A percentile compares a stretch with the other conserved stretches of the same genome.
These are phyloP conservation scores for Cordyceps pruinosa DNA, from an alignment of 2,329 filamentous ascomycete genomes.

Conservation along the genomic window DNA sequence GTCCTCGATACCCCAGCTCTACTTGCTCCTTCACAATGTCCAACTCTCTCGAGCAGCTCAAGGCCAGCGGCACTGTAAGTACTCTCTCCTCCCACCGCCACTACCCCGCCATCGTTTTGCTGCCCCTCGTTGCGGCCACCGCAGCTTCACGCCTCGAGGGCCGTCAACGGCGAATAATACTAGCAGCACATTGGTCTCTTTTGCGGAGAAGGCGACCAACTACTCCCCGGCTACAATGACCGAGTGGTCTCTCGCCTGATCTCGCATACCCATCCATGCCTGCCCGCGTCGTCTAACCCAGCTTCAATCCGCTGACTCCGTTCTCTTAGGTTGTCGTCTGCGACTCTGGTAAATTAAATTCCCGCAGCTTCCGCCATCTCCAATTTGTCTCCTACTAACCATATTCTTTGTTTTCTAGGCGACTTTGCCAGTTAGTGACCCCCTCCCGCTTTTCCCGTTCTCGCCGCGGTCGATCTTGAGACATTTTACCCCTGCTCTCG, in stretches of 20 bases:
- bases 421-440: constrained; percentile 67
- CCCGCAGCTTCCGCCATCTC: constrained; percentile 21
- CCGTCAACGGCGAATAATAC: not conserved
- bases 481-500: not conserved
- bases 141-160: not conserved
- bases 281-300: not conserved
- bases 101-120: constrained; percentile 20
- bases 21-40: constrained; percentile 51
- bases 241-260: too few relatives aligned
- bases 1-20: constrained; percentile 1
- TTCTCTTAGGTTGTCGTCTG: constrained; percentile 74
- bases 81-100: not conserved
- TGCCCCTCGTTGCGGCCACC: constrained; percentile 11
- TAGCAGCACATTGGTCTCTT: too few relatives aligned
- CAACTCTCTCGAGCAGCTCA: constrained; percentile 84
- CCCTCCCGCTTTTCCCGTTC: constrained; percentile 8
- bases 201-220: too few relatives aligned
- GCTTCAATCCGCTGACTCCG: not conserved
- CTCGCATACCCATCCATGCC: not conserved
- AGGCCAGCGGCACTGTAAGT: constrained; percentile 84
- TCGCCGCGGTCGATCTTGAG: constrained; percentile 9
- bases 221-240: not conserved
- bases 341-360: constrained; percentile 81
- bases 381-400: constrained; percentile 20
- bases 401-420: constrained; percentile 40